Conservation (phyloP, 176 grass and related monocot genomes). For the Calamus simplicifolius region DNA sequence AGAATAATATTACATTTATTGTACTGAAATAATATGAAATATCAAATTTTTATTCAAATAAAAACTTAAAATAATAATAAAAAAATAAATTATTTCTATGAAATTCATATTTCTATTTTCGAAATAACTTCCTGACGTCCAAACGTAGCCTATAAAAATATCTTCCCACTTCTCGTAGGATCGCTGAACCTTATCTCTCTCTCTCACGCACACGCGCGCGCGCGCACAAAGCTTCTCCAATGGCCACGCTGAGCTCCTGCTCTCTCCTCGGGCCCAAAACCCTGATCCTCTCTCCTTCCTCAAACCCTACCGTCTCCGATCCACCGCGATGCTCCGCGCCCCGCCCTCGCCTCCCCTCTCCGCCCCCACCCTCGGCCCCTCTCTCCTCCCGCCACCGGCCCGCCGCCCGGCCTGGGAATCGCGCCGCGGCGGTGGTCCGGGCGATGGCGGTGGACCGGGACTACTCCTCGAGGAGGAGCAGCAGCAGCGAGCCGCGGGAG, state of each 20-base stretch:
- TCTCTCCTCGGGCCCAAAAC: conserved; percentile 29
- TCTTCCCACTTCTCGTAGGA: neutral
- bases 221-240: conserved; percentile 23
- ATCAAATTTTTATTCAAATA: too few relatives aligned
- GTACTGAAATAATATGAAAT: too few relatives aligned
- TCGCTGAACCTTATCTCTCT: conserved; percentile 22
- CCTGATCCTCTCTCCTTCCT: conserved; percentile 5
- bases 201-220: neutral
- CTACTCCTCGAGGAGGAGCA: conserved; percentile 2
- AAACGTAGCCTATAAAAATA: neutral
- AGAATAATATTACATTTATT: too few relatives aligned
- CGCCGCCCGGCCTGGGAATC: conserved; percentile 9
- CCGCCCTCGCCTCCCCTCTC: conserved; percentile 4
- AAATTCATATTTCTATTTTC: too few relatives aligned
- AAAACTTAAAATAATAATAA: too few relatives aligned
- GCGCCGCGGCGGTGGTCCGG: conserved; percentile 1
- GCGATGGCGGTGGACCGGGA: neutral
- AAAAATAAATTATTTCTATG: too few relatives aligned
- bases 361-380: neutral
- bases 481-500: conserved; percentile 49
- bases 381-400: conserved; percentile 1
- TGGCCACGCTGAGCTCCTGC: conserved; percentile 46
- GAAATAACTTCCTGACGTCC: too few relatives aligned
- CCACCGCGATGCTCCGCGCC: neutral
- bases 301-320: neutral